Conservation (phyloP, 495 filamentous ascomycete species). For the Aspergillus panamensis region DNA sequence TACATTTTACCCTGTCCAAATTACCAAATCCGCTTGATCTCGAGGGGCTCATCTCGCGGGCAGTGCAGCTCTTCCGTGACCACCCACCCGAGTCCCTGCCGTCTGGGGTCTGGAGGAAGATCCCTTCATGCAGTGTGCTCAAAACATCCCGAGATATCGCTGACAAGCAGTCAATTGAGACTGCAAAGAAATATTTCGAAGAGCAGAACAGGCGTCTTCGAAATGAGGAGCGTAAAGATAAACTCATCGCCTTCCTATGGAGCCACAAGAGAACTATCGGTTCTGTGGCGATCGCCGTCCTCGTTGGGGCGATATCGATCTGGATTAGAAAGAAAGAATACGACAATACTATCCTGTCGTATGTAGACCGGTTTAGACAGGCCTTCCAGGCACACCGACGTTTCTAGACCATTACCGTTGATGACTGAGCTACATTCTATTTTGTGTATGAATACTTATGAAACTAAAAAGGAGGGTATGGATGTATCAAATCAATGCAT, state of each 20-base stretch:
- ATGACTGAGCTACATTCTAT: not conserved
- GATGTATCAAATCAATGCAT: too few species aligned
- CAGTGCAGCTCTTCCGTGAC: constrained; percentile 56
- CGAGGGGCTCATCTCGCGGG: constrained; percentile 65
- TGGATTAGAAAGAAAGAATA: constrained; percentile 48
- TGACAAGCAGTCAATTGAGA: constrained; percentile 47
- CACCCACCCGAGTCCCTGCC: constrained; percentile 73
- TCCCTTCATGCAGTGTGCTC: constrained; percentile 74
- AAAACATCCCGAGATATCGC: constrained; percentile 65
- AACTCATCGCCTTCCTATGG: constrained; percentile 52
- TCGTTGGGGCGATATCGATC: constrained; percentile 57
- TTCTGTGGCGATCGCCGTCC: constrained; percentile 57
- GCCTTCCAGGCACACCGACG: constrained; percentile 17
- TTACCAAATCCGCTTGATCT: constrained; percentile 81
- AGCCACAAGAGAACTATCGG: constrained; percentile 56
- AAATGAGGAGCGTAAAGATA: constrained; percentile 56
- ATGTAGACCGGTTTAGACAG: constrained; percentile 28
- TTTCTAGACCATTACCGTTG: not conserved
- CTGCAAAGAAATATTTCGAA: constrained; percentile 62
- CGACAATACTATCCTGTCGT: constrained; percentile 41
- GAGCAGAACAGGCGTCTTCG: constrained; percentile 64
- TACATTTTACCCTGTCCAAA: constrained; percentile 84
- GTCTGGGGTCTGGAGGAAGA: constrained; percentile 58
- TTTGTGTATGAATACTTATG: not conserved
- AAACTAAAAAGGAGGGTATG: not conserved